phyloP scores from a whole-genome alignment of 1,139 yeast species.

The Meyerozyma athensensis region DNA sequence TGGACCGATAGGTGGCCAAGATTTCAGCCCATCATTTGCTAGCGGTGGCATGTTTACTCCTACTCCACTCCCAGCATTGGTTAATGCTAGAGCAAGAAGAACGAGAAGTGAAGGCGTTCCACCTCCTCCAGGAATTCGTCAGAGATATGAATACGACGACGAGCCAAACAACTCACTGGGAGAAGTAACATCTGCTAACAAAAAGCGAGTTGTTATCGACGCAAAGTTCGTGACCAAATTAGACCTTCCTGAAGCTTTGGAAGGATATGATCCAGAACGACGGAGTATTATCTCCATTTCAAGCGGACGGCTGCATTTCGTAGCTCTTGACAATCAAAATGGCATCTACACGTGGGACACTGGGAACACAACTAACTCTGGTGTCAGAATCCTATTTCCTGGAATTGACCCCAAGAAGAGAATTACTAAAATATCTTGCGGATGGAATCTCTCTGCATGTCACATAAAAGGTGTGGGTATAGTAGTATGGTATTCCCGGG shows the following conservation, averaged over 20 bases:
- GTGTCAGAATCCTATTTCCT: slow-evolving; percentile 44
- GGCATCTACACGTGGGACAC: slow-evolving; percentile 64
- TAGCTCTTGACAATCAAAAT: slow-evolving; percentile 54
- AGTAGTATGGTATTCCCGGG: slow-evolving; percentile 55
- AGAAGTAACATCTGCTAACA: slow-evolving; percentile 6
- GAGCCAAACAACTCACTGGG: slow-evolving; percentile 9
- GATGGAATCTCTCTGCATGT: slow-evolving; percentile 64
- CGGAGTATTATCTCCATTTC: slow-evolving; percentile 45
- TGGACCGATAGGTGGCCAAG: slow-evolving; percentile 17
- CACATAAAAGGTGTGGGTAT: slow-evolving; percentile 50
- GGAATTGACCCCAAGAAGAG: slow-evolving; percentile 9
- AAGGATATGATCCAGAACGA: slow-evolving; percentile 8
- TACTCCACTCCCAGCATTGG: slow-evolving; percentile 10
- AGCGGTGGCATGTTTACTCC: neutral
- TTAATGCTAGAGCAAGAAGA: slow-evolving; percentile 14
- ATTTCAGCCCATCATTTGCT: slow-evolving; percentile 13
- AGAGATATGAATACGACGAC: slow-evolving; percentile 9
- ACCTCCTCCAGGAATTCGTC: slow-evolving; percentile 4
- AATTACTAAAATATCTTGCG: slow-evolving; percentile 53
- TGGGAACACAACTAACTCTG: slow-evolving; percentile 36
- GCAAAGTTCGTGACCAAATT: slow-evolving; percentile 27
- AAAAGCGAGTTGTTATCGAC: slow-evolving; percentile 17
- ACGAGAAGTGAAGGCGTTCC: slow-evolving; percentile 10
- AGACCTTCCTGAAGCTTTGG: slow-evolving; percentile 17
- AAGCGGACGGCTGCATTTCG: slow-evolving; percentile 63